A percentile compares a stretch with the other conserved stretches of the same genome.
Evolutionary conservation across 2,329 filamentous ascomycete genomes (phyloP).

Genomic region (Xylaria sp.): DNA sequence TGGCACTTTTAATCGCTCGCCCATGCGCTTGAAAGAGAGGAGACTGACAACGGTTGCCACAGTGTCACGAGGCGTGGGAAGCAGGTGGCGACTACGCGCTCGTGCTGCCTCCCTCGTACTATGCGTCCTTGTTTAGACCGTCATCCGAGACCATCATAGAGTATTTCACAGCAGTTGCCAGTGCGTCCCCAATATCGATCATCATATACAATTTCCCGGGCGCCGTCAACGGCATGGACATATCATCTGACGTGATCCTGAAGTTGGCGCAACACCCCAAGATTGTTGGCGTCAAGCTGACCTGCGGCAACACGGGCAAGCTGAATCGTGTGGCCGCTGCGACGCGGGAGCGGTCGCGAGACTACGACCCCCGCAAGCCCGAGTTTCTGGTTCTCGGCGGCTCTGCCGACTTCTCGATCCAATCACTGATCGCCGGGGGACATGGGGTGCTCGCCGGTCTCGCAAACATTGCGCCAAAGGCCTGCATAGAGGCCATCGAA

Average conservation of each 20-base stretch:
- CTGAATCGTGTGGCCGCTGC: conserved; percentile 65
- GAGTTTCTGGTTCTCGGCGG: conserved; percentile 72
- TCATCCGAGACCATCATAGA: conserved; percentile 62
- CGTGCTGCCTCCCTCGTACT: conserved; percentile 77
- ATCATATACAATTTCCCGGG: conserved; percentile 73
- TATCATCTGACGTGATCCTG: conserved; percentile 65
- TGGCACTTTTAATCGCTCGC: neutral
- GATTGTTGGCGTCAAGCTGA: conserved; percentile 70
- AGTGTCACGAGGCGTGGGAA: conserved; percentile 67
- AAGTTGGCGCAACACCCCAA: conserved; percentile 63
- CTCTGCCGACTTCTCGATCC: conserved; percentile 72
- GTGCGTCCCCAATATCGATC: conserved; percentile 64
- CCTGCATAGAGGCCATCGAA: conserved; percentile 63
- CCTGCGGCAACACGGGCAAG: conserved; percentile 72
- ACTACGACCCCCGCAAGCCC: conserved; percentile 40
- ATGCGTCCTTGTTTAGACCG: conserved; percentile 66
- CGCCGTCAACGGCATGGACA: conserved; percentile 64
- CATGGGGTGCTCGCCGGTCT: conserved; percentile 73
- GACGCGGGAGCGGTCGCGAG: conserved; percentile 48
- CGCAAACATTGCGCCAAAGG: conserved; percentile 70
- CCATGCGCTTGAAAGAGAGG: neutral
- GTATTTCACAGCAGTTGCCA: conserved; percentile 69
- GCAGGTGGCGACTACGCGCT: conserved; percentile 76
- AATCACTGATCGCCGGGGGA: conserved; percentile 68
- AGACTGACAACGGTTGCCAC: neutral